Conservation (phyloP, 805 yeast species). For the Pichia paraexigua region DNA sequence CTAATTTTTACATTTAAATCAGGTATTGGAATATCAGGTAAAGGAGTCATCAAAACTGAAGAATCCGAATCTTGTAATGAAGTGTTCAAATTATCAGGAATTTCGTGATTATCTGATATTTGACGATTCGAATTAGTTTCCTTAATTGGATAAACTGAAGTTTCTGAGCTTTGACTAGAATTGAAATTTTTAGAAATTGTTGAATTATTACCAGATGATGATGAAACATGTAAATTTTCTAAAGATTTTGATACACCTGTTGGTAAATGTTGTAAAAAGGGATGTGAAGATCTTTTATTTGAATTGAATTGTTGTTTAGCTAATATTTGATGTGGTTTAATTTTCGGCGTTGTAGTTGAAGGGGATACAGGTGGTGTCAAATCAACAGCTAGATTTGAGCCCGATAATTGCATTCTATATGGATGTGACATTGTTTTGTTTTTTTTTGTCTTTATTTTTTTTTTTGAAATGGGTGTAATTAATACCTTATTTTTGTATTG, state of each 20-base stretch:
- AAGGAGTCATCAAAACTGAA: not conserved
- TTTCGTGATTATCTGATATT: not conserved
- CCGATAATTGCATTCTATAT: conserved; percentile 6
- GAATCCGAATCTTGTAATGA: not conserved
- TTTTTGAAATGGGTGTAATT: too few relatives aligned
- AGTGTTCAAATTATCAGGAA: not conserved
- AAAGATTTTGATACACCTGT: conserved; percentile 6
- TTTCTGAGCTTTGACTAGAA: not conserved
- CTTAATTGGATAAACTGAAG: not conserved
- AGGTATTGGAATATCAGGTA: too few relatives aligned
- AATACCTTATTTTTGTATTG: not conserved
- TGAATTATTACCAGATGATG: not conserved
- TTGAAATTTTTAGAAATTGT: not conserved
- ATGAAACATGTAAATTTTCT: conserved; percentile 3
- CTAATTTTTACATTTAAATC: too few relatives aligned
- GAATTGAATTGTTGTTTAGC: conserved; percentile 2
- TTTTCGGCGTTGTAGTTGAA: not conserved
- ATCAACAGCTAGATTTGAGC: not conserved
- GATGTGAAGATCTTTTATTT: conserved; percentile 5
- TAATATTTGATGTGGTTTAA: conserved; percentile 4
- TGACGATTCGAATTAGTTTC: not conserved
- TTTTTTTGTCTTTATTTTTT: too few relatives aligned
- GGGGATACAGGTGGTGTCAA: not conserved
- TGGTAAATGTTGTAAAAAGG: conserved; percentile 11
- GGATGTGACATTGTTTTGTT: conserved; percentile 8